Percentiles rank a stretch among this genome's conserved stretches.
Evolutionary conservation across 2,329 filamentous ascomycete species (phyloP).

Genomic region (Acephala macrosclerotiorum): DNA sequence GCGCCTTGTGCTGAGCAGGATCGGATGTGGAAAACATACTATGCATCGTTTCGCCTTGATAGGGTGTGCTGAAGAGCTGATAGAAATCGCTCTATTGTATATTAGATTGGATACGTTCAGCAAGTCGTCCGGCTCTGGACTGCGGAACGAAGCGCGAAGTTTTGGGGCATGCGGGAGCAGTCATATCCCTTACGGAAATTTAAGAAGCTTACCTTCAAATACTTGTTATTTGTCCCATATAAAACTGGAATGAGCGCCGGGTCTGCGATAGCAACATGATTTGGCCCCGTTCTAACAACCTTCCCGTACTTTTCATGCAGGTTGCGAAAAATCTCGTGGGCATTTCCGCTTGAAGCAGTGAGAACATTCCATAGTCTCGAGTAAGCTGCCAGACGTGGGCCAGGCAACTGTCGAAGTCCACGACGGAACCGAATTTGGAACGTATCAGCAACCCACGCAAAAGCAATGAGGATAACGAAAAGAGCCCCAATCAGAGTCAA

Average conservation of each 20-base stretch:
- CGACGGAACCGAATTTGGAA: too few relatives aligned
- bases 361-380: conserved; percentile 5
- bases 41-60: conserved; percentile 8
- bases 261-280: conserved; percentile 32
- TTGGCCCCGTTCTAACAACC: conserved; percentile 32
- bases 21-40: conserved; percentile 29
- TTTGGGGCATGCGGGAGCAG: too few relatives aligned
- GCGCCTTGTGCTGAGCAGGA: conserved; percentile 23
- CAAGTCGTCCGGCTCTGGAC: background rate
- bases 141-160: too few relatives aligned
- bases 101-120: too few relatives aligned
- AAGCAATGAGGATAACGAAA: too few relatives aligned
- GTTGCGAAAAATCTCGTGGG: background rate
- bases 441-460: too few relatives aligned
- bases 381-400: conserved; percentile 20
- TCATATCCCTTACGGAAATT: too few relatives aligned
- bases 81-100: conserved; percentile 8
- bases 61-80: background rate
- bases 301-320: conserved; percentile 27
- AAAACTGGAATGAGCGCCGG: conserved; percentile 24
- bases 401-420: conserved; percentile 8
- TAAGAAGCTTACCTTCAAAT: conserved; percentile 23
- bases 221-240: conserved; percentile 27
- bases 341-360: conserved; percentile 3
- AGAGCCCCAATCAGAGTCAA: too few relatives aligned